Percentiles rank a stretch among this genome's conserved stretches.
These are phyloP conservation scores for Hyphopichia fennica DNA, from an alignment of 1,139 yeast genomes.

Conservation along the genomic window DNA sequence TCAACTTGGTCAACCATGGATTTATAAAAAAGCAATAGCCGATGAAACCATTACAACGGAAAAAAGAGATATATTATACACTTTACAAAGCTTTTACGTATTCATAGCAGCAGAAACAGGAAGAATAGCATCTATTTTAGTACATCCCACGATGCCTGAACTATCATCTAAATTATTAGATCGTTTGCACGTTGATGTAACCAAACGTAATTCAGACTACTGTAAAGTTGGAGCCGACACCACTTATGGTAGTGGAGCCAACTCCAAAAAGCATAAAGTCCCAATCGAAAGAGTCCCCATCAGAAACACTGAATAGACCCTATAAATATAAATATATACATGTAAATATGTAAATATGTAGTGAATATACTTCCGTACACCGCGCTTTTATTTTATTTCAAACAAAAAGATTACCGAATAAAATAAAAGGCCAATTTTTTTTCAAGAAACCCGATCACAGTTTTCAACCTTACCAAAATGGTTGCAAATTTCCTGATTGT, in stretches of 20 bases:
- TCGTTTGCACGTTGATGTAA: slow-evolving; percentile 52
- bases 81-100: slow-evolving; percentile 53
- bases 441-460: not conserved
- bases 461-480: slow-evolving; percentile 8
- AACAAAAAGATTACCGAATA: too few species aligned
- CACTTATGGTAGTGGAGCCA: slow-evolving; percentile 8
- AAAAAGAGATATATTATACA: slow-evolving; percentile 14
- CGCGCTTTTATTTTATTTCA: too few species aligned
- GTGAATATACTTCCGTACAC: too few species aligned
- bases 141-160: slow-evolving; percentile 72
- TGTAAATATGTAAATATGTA: not conserved
- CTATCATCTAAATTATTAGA: slow-evolving; percentile 60
- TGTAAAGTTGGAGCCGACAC: slow-evolving; percentile 44
- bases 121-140: slow-evolving; percentile 64
- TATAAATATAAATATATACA: not conserved
- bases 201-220: slow-evolving; percentile 37
- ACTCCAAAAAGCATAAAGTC: slow-evolving; percentile 17
- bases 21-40: slow-evolving; percentile 23
- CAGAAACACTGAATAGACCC: slow-evolving; percentile 10
- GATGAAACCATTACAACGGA: slow-evolving; percentile 26
- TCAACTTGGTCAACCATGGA: slow-evolving; percentile 65
- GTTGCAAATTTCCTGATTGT: slow-evolving; percentile 12
- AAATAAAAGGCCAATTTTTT: not conserved
- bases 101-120: slow-evolving; percentile 69
- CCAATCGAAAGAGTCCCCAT: slow-evolving; percentile 28